Conservation (phyloP, 1,139 yeast genomes). For the Nakaseomyces glabratus region DNA sequence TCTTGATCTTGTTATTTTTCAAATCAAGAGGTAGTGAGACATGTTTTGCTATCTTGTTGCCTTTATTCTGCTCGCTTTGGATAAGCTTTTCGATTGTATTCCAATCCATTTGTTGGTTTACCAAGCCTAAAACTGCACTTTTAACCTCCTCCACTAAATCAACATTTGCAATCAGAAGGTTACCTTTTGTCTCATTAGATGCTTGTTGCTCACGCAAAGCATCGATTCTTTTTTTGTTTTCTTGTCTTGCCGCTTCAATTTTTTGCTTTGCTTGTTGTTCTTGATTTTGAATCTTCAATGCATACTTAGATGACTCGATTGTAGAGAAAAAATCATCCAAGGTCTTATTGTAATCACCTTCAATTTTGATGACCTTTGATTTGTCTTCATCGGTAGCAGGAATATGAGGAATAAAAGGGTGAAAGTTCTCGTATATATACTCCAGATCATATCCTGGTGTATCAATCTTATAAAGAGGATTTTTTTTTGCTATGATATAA, state of each 20-base stretch:
- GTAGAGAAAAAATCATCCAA: slow-evolving; percentile 80
- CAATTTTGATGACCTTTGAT: slow-evolving; percentile 34
- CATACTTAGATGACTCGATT: slow-evolving; percentile 70
- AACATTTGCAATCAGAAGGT: slow-evolving; percentile 60
- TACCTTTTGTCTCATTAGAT: slow-evolving; percentile 59
- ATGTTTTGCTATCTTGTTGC: slow-evolving; percentile 52
- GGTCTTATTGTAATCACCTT: slow-evolving; percentile 63
- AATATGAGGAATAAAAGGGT: slow-evolving; percentile 64
- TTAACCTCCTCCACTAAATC: slow-evolving; percentile 66
- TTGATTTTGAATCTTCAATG: slow-evolving; percentile 64
- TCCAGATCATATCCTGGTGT: slow-evolving; percentile 37
- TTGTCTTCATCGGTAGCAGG: slow-evolving; percentile 30
- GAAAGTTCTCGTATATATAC: slow-evolving; percentile 68
- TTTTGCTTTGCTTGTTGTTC: slow-evolving; percentile 67
- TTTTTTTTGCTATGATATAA: slow-evolving; percentile 55
- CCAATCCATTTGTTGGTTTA: slow-evolving; percentile 94
- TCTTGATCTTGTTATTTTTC: slow-evolving; percentile 55
- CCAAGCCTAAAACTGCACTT: slow-evolving; percentile 51
- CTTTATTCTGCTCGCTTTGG: slow-evolving; percentile 56
- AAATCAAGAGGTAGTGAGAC: slow-evolving; percentile 66
- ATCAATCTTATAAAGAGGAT: slow-evolving; percentile 39
- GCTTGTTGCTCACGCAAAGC: slow-evolving; percentile 58
- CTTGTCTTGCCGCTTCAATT: slow-evolving; percentile 63
- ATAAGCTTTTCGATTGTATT: slow-evolving; percentile 72
- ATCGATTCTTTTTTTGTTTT: slow-evolving; percentile 63